phyloP scores from a whole-genome alignment of 164 flowering plant species.

The Warburgia ugandensis region DNA sequence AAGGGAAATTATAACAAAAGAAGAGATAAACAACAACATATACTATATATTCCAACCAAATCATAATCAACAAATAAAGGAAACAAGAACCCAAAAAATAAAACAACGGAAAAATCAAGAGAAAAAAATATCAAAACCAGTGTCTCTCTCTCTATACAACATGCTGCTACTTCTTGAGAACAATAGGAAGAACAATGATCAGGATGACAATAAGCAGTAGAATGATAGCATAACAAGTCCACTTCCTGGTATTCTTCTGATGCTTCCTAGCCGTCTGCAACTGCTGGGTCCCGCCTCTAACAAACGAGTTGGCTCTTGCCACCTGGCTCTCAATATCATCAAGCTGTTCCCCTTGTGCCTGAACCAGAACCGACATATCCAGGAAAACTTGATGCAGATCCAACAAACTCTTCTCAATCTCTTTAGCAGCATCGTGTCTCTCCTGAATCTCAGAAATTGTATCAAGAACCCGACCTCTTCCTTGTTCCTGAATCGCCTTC shows the following conservation, averaged over 20 bases:
- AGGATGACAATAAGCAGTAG: slow-evolving; percentile 24
- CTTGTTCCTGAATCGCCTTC: slow-evolving; percentile 27
- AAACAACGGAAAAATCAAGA: too few species aligned
- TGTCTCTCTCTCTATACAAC: too few species aligned
- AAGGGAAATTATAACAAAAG: neutral
- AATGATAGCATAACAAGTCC: slow-evolving; percentile 31
- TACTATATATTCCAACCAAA: neutral
- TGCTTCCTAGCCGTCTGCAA: slow-evolving; percentile 21
- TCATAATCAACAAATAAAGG: neutral
- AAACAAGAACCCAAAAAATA: neutral
- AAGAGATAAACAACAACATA: neutral
- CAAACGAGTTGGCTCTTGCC: slow-evolving; percentile 24
- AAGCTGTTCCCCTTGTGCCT: slow-evolving; percentile 30
- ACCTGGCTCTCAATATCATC: slow-evolving; percentile 37
- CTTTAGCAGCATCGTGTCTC: slow-evolving; percentile 31
- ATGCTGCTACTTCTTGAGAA: too few species aligned
- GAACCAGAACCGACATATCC: slow-evolving; percentile 31
- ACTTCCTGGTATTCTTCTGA: slow-evolving; percentile 35
- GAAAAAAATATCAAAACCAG: too few species aligned
- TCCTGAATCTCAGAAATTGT: slow-evolving; percentile 31
- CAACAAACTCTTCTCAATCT: slow-evolving; percentile 24
- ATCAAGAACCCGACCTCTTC: slow-evolving; percentile 25
- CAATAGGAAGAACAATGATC: slow-evolving; percentile 20
- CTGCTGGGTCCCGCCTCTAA: slow-evolving; percentile 24
- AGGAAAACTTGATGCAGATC: slow-evolving; percentile 35